A percentile compares a stretch with the other conserved stretches of the same genome.
Conservation (phyloP, 2,329 filamentous ascomycete genomes). For the Bipolaris zeicola region DNA sequence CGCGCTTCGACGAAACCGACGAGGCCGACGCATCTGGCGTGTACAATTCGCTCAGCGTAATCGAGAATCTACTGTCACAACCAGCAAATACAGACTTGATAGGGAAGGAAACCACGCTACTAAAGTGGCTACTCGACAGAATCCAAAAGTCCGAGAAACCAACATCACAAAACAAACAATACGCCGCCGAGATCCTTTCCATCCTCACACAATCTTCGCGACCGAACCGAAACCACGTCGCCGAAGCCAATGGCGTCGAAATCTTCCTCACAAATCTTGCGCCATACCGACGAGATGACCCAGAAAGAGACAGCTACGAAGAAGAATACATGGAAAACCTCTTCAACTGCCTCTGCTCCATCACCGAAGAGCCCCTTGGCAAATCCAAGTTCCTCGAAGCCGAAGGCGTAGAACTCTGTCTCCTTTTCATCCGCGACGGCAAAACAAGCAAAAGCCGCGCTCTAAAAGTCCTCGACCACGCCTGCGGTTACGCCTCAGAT, state of each 20-base stretch:
- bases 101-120: conserved; percentile 68
- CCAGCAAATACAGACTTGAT: conserved; percentile 71
- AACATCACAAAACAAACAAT: conserved; percentile 91
- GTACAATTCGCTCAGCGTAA: conserved; percentile 79
- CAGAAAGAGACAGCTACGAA: conserved; percentile 82
- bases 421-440: conserved; percentile 90
- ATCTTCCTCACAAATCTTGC: conserved; percentile 80
- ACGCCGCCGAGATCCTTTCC: conserved; percentile 87
- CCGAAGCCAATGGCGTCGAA: conserved; percentile 74
- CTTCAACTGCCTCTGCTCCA: conserved; percentile 82
- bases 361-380: conserved; percentile 75
- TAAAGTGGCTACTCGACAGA: conserved; percentile 78
- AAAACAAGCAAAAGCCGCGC: conserved; percentile 81
- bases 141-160: conserved; percentile 70
- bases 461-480: conserved; percentile 83
- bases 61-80: conserved; percentile 85
- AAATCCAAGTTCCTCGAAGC: conserved; percentile 85
- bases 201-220: conserved; percentile 81
- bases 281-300: conserved; percentile 83
- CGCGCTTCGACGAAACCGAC: conserved; percentile 74
- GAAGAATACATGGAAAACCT: conserved; percentile 95
- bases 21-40: conserved; percentile 81
- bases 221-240: conserved; percentile 67
- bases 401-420: conserved; percentile 87
- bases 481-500: conserved; percentile 61